Conservation (phyloP, 2,329 filamentous ascomycete genomes). For the Pyricularia pennisetigena region DNA sequence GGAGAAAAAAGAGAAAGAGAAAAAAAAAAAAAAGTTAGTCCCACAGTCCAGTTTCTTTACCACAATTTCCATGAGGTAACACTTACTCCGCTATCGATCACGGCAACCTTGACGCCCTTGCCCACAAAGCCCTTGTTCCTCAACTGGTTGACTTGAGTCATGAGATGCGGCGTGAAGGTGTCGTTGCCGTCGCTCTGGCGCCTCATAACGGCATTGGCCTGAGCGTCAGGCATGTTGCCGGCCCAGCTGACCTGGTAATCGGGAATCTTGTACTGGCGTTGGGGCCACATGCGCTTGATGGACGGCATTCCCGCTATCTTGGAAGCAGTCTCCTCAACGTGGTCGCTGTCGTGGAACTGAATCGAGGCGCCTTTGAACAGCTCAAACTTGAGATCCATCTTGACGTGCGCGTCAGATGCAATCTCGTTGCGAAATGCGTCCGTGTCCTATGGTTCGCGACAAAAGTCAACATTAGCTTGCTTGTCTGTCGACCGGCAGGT, state of each 20-base stretch:
- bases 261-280: conserved; percentile 33
- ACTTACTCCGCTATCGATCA: conserved; percentile 44
- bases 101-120: conserved; percentile 40
- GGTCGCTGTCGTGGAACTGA: conserved; percentile 36
- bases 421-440: conserved; percentile 28
- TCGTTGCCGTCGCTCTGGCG: conserved; percentile 19
- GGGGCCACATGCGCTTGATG: conserved; percentile 40
- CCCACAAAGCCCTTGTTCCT: conserved; percentile 36
- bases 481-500: conserved; percentile 2
- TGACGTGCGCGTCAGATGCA: conserved; percentile 28
- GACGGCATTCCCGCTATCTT: conserved; percentile 29
- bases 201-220: conserved; percentile 10
- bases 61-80: too few relatives aligned
- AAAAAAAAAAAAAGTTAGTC: fast-evolving
- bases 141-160: conserved; percentile 47
- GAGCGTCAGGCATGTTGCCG: conserved; percentile 19
- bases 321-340: conserved; percentile 29
- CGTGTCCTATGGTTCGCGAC: conserved; percentile 24
- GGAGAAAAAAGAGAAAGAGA: neutral
- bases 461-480: conserved; percentile 3
- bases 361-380: conserved; percentile 46
- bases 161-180: conserved; percentile 39
- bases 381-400: conserved; percentile 37
- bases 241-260: conserved; percentile 33
- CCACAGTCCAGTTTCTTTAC: too few relatives aligned